Evolutionary conservation across 306 rosid genomes (phyloP).

Genomic region (Cucurbita maxima): DNA sequence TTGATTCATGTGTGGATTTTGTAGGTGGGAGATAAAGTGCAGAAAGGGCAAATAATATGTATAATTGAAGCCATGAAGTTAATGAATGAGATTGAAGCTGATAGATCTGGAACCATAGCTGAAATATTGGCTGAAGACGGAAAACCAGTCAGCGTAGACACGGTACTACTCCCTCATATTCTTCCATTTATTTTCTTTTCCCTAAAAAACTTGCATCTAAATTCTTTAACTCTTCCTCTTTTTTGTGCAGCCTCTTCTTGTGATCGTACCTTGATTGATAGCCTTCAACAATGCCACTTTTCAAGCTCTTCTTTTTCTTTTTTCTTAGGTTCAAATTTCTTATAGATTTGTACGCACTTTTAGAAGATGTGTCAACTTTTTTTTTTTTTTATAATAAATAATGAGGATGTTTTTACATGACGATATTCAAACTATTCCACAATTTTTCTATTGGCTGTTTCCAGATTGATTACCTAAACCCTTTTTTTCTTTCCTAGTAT

Average conservation of each 20-base stretch:
- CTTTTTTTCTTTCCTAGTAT: constrained; percentile 8
- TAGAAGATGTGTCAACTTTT: not conserved
- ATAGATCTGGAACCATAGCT: constrained; percentile 62
- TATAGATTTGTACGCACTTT: not conserved
- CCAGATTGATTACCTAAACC: constrained; percentile 1
- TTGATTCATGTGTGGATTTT: not conserved
- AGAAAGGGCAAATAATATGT: constrained; percentile 81
- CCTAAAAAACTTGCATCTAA: not conserved
- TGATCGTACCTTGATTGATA: constrained; percentile 7
- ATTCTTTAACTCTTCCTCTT: not conserved
- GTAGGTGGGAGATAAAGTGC: constrained; percentile 85
- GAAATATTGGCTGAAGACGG: constrained; percentile 52
- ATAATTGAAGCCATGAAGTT: constrained; percentile 95
- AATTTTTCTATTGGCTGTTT: constrained; percentile 21
- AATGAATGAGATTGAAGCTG: constrained; percentile 97
- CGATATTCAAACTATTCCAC: constrained; percentile 13
- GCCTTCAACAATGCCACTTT: not conserved
- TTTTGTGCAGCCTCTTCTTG: constrained; percentile 14
- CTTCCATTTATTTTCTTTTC: not conserved
- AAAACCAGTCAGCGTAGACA: constrained; percentile 71
- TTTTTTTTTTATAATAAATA: not conserved
- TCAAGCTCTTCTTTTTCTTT: not conserved
- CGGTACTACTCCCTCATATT: constrained; percentile 25
- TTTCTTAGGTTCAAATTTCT: not conserved
- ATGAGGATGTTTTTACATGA: constrained; percentile 9